Base-by-base conservation (phyloP, 2,329 filamentous ascomycete genomes). In the Diaporthe sp. region DNA sequence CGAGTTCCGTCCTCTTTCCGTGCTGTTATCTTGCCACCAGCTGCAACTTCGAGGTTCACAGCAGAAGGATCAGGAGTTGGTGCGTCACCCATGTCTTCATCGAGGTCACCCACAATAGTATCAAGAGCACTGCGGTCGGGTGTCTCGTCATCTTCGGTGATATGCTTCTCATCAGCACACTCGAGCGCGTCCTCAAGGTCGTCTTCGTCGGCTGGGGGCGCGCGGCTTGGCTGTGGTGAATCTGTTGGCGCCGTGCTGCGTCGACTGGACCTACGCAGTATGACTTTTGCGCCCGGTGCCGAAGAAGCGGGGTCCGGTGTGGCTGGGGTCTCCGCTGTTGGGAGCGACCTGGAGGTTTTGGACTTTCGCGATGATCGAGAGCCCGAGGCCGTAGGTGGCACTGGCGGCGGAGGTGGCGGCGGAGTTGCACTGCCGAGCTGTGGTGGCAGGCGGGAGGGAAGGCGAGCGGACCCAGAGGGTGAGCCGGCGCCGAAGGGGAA, bases 1-100 rank as follows among this genome's bases (percentile, higher is more conserved):
- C 94, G 89, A 4, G 95, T 97, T 7, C 96, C 96, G 82, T 98
- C 96, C 79, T 98, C 96, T 81, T 97, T 96, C 70, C 94, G 93
- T 53, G 96, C 96, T 1, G 95, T 98, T 19, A 98, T 93, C 81
- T 95, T 97, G 19, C 95, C 96, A 28, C 93, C 94, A 25, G 94
- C 92, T 53, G 93, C 95, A 57, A 98, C 91, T 83, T 98, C 96
- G 82, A 99, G 91, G 80, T 95, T 98, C 44, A 98, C 95, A 8
- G 97, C 96, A 5, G 94, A 94, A 3, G 95, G 94, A 79, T 97
- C 95, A 9, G 93, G 89, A n/a, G 90, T 88, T n/a, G 87, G 85
- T 2, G 90, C 90, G 73, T 94, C 93, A 69, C 95, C 92, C 83
- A 96, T 92, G 44, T 96, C 95, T 77, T 96, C 94, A 74, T 98